A percentile compares a stretch with the other conserved stretches of the same genome.
phyloP scores from a whole-genome alignment of 805 yeast species.

The Kodamaea jinghongensis region DNA sequence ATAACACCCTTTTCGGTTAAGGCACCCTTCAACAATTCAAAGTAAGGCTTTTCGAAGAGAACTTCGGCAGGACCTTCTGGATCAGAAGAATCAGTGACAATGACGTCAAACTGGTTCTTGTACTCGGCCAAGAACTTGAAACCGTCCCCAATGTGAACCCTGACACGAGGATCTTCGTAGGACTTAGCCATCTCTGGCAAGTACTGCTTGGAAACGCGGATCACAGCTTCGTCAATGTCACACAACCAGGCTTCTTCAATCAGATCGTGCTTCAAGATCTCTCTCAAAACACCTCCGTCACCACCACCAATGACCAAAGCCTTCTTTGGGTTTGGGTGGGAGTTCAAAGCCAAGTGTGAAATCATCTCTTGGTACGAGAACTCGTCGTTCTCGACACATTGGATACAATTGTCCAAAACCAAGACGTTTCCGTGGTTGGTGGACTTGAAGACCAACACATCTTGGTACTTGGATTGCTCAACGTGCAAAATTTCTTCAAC shows the following conservation, averaged over 20 bases:
- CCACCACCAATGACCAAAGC: slow-evolving; percentile 98
- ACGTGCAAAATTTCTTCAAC: slow-evolving; percentile 85
- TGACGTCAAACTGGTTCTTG: slow-evolving; percentile 87
- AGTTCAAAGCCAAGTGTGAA: slow-evolving; percentile 85
- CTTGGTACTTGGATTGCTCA: slow-evolving; percentile 88
- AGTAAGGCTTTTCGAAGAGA: slow-evolving; percentile 89
- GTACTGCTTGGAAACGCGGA: slow-evolving; percentile 79
- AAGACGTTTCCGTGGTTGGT: slow-evolving; percentile 93
- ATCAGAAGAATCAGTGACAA: slow-evolving; percentile 95
- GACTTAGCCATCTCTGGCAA: slow-evolving; percentile 86
- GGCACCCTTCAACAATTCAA: slow-evolving; percentile 79
- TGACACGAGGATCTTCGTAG: slow-evolving; percentile 83
- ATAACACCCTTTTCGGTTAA: slow-evolving; percentile 88
- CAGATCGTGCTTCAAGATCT: slow-evolving; percentile 81
- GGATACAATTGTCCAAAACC: slow-evolving; percentile 92
- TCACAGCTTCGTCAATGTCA: slow-evolving; percentile 94
- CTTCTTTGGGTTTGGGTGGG: slow-evolving; percentile 91
- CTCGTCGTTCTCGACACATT: slow-evolving; percentile 96
- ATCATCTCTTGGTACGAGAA: slow-evolving; percentile 98
- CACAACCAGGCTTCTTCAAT: slow-evolving; percentile 89
- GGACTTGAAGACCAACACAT: slow-evolving; percentile 88
- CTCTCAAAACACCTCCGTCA: slow-evolving; percentile 97
- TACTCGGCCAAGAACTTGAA: slow-evolving; percentile 86
- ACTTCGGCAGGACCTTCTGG: slow-evolving; percentile 98
- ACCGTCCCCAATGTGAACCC: slow-evolving; percentile 94